Evolutionary conservation across 148 eudicot genomes (phyloP).

Genomic region (Heliamphora exappendiculata): DNA sequence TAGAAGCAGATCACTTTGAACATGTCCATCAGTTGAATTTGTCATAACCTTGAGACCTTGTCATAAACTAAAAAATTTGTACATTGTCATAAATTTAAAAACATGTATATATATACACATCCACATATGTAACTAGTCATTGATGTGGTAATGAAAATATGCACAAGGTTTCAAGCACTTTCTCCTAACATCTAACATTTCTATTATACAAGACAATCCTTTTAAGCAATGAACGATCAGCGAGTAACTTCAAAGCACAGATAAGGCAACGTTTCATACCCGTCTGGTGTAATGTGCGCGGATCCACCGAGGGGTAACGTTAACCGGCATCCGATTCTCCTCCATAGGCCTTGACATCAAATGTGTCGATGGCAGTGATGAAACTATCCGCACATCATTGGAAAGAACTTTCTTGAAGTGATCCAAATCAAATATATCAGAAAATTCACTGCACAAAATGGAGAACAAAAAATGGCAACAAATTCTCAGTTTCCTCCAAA

Average conservation of each 20-base stretch:
- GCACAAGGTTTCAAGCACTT: no score
- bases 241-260: not conserved
- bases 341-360: slow-evolving; percentile 75
- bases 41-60: not conserved
- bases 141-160: no score
- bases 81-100: no score
- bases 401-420: slow-evolving; percentile 81
- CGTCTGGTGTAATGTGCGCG: slow-evolving; percentile 54
- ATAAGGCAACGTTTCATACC: slow-evolving; percentile 32
- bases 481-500: slow-evolving; percentile 4
- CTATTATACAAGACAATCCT: not conserved
- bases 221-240: not conserved
- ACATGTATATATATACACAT: no score
- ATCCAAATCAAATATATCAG: slow-evolving; percentile 92
- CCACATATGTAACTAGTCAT: no score
- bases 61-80: not conserved
- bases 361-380: slow-evolving; percentile 84
- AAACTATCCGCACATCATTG: slow-evolving; percentile 66
- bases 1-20: not conserved
- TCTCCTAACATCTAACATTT: no score
- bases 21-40: not conserved
- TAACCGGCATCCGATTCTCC: slow-evolving; percentile 65
- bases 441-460: slow-evolving; percentile 63
- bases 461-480: not conserved
- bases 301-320: slow-evolving; percentile 76